These are phyloP conservation scores for Phialocephala subalpina DNA, from an alignment of 2,329 filamentous ascomycete genomes.

Conservation along the genomic window DNA sequence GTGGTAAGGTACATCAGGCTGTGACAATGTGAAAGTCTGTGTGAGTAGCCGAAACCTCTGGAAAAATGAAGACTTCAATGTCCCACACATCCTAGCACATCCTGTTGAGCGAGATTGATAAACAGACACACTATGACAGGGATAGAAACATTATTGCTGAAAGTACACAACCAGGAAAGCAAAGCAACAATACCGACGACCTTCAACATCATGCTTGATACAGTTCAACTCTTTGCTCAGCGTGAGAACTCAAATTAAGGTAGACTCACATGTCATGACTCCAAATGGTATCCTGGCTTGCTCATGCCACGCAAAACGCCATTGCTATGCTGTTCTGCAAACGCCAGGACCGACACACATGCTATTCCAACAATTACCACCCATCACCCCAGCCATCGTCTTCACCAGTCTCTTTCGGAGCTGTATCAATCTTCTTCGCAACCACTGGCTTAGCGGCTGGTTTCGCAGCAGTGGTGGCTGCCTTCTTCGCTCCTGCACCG, in stretches of 20 bases:
- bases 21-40: no score
- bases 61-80: no score
- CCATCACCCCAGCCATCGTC: conserved; percentile 72
- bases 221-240: background rate
- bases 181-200: no score
- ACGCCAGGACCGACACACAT: background rate
- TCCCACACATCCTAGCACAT: no score
- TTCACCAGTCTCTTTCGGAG: conserved; percentile 65
- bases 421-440: conserved; percentile 74
- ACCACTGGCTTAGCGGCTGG: conserved; percentile 49
- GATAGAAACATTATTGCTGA: background rate
- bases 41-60: no score
- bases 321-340: conserved; percentile 5
- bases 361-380: conserved; percentile 53
- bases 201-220: background rate
- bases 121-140: background rate
- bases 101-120: background rate
- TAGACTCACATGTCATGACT: conserved; percentile 4
- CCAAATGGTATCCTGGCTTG: conserved; percentile 2
- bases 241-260: background rate
- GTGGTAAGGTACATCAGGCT: no score
- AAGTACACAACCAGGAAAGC: background rate
- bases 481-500: conserved; percentile 41
- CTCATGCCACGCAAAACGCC: conserved; percentile 2
- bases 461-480: conserved; percentile 17